Conservation (phyloP, 2,329 filamentous ascomycete genomes). For the Paecilomyces sp. region DNA sequence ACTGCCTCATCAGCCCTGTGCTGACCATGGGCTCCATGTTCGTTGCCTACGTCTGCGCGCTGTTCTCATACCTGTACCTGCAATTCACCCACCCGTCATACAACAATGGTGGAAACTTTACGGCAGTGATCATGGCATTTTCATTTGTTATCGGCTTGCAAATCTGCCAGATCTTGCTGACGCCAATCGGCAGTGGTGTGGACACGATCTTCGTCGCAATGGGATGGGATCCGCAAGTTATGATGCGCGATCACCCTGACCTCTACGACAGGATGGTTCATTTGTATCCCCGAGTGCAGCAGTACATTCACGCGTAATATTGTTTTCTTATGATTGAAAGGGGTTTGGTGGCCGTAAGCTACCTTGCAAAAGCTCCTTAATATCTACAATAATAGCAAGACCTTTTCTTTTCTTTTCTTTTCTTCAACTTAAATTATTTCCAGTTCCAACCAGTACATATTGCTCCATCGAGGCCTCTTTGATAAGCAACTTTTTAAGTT, state of each 20-base stretch:
- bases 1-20: constrained; percentile 72
- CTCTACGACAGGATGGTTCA: constrained; percentile 71
- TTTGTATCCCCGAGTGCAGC: constrained; percentile 77
- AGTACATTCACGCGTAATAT: constrained; percentile 61
- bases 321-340: neutral
- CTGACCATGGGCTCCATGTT: constrained; percentile 72
- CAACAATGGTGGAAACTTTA: constrained; percentile 62
- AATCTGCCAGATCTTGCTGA: constrained; percentile 83
- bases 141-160: constrained; percentile 86
- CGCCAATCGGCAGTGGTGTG: constrained; percentile 78
- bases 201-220: constrained; percentile 85
- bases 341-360: neutral
- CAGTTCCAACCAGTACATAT: neutral
- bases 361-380: neutral
- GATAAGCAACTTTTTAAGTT: too few relatives aligned
- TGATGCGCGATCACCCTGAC: constrained; percentile 74
- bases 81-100: constrained; percentile 73
- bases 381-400: neutral
- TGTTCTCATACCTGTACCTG: constrained; percentile 83
- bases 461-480: too few relatives aligned
- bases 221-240: constrained; percentile 58
- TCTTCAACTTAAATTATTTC: neutral
- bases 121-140: constrained; percentile 73
- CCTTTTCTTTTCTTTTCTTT: neutral
- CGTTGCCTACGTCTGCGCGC: constrained; percentile 72